Evolutionary conservation across 108 stramenopile species (phyloP).

Genomic region (Schizochytrium sp.): DNA sequence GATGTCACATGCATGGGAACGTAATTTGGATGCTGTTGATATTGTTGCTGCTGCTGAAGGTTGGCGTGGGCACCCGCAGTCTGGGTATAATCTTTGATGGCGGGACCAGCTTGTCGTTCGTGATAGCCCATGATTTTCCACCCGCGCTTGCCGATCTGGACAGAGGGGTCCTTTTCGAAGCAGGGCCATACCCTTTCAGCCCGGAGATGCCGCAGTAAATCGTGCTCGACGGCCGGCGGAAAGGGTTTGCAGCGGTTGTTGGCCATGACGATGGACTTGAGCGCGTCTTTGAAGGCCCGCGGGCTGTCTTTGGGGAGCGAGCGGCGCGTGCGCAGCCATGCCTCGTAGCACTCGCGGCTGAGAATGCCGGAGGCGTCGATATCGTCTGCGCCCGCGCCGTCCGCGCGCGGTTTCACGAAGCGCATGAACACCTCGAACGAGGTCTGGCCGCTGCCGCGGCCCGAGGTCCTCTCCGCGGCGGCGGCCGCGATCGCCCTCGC

Average conservation of each 20-base stretch:
- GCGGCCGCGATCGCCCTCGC: too few species aligned
- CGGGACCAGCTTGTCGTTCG: not conserved
- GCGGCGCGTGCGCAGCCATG: not conserved
- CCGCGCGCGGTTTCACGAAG: not conserved
- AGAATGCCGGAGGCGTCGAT: not conserved
- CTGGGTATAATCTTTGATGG: too few species aligned
- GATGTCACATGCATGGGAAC: too few species aligned
- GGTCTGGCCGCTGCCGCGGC: not conserved
- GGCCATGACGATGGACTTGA: not conserved
- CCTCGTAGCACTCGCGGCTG: slow-evolving; percentile 8
- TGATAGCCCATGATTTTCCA: not conserved
- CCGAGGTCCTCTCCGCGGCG: too few species aligned
- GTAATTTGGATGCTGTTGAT: too few species aligned
- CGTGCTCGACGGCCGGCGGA: not conserved
- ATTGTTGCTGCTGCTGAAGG: not conserved
- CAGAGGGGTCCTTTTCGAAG: not conserved
- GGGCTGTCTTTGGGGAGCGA: not conserved
- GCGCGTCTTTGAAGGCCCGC: not conserved
- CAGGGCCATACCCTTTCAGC: not conserved
- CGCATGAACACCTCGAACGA: not conserved
- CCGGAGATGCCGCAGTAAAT: not conserved
- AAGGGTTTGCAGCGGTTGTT: not conserved
- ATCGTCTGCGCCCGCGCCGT: not conserved
- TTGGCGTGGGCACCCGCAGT: too few species aligned
- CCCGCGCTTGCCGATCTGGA: not conserved